These are phyloP conservation scores for Coriaria nepalensis DNA, from an alignment of 306 rosid species.

Conservation along the genomic window DNA sequence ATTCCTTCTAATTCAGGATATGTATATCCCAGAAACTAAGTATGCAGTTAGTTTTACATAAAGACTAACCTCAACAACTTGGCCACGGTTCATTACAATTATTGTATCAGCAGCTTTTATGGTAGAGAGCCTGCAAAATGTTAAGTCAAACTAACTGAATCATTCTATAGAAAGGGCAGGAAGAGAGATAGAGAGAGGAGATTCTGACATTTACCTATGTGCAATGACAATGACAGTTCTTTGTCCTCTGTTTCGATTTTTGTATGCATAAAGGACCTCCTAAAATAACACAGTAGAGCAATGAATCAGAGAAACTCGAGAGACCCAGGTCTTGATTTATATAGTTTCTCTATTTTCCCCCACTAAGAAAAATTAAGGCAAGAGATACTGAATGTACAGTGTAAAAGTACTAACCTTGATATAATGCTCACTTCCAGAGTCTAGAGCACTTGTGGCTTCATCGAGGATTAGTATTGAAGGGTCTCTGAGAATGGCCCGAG, in stretches of 20 bases:
- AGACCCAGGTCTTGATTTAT: not conserved
- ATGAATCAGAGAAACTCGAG: constrained; percentile 1
- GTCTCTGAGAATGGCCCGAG: constrained; percentile 40
- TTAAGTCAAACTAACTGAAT: constrained; percentile 1
- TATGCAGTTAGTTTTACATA: not conserved
- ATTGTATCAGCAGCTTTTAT: constrained; percentile 33
- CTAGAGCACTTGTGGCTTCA: constrained; percentile 44
- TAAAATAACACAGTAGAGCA: constrained; percentile 5
- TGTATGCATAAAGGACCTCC: constrained; percentile 22
- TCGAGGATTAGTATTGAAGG: constrained; percentile 37
- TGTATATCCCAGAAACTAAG: too few species aligned
- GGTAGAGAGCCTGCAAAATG: constrained; percentile 27
- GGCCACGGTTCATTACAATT: constrained; percentile 32
- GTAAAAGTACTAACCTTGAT: constrained; percentile 20
- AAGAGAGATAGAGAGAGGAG: not conserved
- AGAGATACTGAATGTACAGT: too few species aligned
- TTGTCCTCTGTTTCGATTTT: constrained; percentile 13
- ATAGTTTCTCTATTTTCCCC: not conserved
- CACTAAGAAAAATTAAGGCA: not conserved
- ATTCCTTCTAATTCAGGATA: too few species aligned
- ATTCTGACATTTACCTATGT: constrained; percentile 29
- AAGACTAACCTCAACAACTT: constrained; percentile 26
- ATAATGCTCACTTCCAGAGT: constrained; percentile 29
- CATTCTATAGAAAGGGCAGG: not conserved
- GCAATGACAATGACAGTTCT: constrained; percentile 33